phyloP scores from a whole-genome alignment of 148 eudicot genomes.

The Camellia granthamiana region DNA sequence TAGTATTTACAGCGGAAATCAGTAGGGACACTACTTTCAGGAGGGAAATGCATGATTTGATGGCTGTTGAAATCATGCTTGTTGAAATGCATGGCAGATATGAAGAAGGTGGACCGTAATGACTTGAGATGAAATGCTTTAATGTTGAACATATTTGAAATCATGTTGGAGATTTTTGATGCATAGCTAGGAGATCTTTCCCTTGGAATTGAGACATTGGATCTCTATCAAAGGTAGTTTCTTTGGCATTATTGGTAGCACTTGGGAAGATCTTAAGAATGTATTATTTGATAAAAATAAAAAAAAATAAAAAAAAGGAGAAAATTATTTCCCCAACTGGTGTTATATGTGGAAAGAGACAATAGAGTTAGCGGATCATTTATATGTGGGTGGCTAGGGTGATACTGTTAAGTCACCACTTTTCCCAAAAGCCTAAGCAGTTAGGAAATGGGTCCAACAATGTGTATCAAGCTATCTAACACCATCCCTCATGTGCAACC shows the following conservation, averaged over 20 bases:
- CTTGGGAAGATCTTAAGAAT: too few relatives aligned
- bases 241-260: neutral
- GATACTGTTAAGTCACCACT: too few relatives aligned
- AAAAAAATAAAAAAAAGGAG: too few relatives aligned
- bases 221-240: neutral
- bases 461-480: too few relatives aligned
- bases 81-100: neutral
- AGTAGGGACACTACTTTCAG: neutral
- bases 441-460: too few relatives aligned
- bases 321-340: neutral
- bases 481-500: neutral
- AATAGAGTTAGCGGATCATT: neutral
- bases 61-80: neutral
- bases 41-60: neutral
- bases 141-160: neutral
- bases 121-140: neutral
- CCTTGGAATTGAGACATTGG: neutral
- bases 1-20: neutral
- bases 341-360: neutral
- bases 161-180: neutral
- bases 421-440: too few relatives aligned
- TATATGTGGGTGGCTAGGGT: too few relatives aligned
- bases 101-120: neutral
- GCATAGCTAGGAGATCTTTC: neutral
- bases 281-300: too few relatives aligned